Conservation (phyloP, 176 grass and related monocot species). For the Otatea glauca region DNA sequence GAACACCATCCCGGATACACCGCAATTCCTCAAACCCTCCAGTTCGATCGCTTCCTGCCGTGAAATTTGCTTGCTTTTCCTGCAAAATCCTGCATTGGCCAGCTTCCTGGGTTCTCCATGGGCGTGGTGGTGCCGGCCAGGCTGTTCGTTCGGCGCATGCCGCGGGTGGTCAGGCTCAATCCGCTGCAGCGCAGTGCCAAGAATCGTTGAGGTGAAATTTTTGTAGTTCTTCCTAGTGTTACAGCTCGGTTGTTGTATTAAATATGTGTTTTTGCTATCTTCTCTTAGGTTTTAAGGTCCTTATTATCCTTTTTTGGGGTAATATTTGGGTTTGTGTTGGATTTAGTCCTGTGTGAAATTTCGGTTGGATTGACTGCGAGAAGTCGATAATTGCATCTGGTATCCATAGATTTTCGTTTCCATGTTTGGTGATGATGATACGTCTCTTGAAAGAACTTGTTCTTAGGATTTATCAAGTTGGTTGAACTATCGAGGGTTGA, state of each 20-base stretch:
- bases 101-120: constrained; percentile 36
- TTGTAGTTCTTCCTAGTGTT: neutral
- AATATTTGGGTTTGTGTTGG: neutral
- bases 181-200: constrained; percentile 18
- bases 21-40: constrained; percentile 43
- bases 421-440: constrained; percentile 40
- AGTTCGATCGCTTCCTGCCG: constrained; percentile 13
- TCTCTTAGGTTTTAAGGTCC: constrained; percentile 13
- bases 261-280: constrained; percentile 15
- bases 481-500: constrained; percentile 43
- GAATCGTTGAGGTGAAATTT: constrained; percentile 38
- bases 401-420: neutral
- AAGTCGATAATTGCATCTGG: constrained; percentile 38
- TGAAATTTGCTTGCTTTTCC: neutral
- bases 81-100: constrained; percentile 8
- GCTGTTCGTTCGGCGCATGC: constrained; percentile 29
- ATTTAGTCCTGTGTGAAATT: constrained; percentile 22
- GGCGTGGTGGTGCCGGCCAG: constrained; percentile 23
- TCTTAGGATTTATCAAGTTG: constrained; percentile 41
- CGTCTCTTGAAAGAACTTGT: constrained; percentile 25
- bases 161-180: constrained; percentile 35
- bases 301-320: neutral
- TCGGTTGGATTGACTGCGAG: constrained; percentile 12
- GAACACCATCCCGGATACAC: constrained; percentile 27
- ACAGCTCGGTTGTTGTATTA: neutral